Conservation (phyloP, 352 stramenopile species). For the Phytophthora aleatoria region DNA sequence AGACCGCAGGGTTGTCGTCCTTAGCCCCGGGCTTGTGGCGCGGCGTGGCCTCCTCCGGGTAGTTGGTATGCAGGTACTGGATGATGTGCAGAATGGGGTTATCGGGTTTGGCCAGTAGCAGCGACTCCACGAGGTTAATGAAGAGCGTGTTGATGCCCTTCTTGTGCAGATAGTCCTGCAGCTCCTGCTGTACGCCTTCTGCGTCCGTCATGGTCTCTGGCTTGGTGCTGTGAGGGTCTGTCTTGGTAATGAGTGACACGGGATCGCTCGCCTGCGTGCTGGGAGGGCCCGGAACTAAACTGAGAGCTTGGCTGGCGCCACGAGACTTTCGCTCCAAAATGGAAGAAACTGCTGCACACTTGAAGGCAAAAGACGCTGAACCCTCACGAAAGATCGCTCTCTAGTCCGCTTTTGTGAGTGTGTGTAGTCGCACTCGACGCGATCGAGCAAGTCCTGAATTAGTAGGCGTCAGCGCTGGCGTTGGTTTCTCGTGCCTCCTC, state of each 20-base stretch:
- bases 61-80: conserved; percentile 90
- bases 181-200: conserved; percentile 88
- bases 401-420: conserved; percentile 5
- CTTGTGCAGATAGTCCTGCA: conserved; percentile 92
- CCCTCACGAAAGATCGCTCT: conserved; percentile 33
- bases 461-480: conserved; percentile 4
- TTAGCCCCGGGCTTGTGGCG: conserved; percentile 47
- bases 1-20: conserved; percentile 56
- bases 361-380: conserved; percentile 27
- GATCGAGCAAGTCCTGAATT: conserved; percentile 7
- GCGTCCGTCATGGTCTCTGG: conserved; percentile 75
- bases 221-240: conserved; percentile 5
- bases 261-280: background rate
- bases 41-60: conserved; percentile 76
- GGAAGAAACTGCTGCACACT: conserved; percentile 33
- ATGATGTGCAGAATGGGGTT: conserved; percentile 91
- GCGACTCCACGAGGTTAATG: conserved; percentile 92
- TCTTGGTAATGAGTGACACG: conserved; percentile 13
- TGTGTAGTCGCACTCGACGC: conserved; percentile 1
- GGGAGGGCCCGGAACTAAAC: conserved; percentile 24
- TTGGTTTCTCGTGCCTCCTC: conserved; percentile 4
- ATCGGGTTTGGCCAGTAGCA: conserved; percentile 89
- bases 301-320: conserved; percentile 27
- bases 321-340: conserved; percentile 32
- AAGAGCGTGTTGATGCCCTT: conserved; percentile 94